Evolutionary conservation across 345 rosid genomes (phyloP).

Genomic region (Salix exigua): DNA sequence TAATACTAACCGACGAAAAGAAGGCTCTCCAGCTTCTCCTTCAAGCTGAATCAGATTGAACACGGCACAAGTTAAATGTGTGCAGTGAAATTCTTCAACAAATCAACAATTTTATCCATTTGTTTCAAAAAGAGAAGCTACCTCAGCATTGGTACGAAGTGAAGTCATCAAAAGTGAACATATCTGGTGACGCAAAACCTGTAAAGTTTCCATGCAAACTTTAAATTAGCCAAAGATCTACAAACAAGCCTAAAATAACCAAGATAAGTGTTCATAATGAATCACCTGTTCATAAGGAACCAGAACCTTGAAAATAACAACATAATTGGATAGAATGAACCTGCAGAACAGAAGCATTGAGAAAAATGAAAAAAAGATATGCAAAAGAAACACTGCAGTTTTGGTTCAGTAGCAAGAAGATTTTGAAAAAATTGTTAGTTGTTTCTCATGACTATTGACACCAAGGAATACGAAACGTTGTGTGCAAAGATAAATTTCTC

Average conservation of each 20-base stretch:
- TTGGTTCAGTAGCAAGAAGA: not conserved
- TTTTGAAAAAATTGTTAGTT: not conserved
- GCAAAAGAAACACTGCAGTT: too few relatives aligned
- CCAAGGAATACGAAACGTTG: not conserved
- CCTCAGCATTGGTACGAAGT: conserved; percentile 91
- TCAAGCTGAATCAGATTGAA: conserved; percentile 54
- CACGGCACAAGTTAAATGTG: conserved; percentile 9
- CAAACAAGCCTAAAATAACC: conserved; percentile 16
- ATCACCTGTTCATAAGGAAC: conserved; percentile 80
- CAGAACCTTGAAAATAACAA: conserved; percentile 66
- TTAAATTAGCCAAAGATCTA: conserved; percentile 25
- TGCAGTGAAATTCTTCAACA: not conserved
- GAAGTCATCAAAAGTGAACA: conserved; percentile 98
- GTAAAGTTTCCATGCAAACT: conserved; percentile 32
- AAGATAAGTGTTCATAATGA: conserved; percentile 4
- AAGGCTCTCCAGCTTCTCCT: conserved; percentile 96
- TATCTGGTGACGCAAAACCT: conserved; percentile 91
- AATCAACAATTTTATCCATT: not conserved
- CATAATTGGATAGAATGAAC: conserved; percentile 87
- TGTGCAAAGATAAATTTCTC: conserved; percentile 36
- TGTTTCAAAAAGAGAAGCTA: conserved; percentile 22
- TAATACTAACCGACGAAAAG: conserved; percentile 90
- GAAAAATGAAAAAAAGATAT: not conserved
- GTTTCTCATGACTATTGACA: not conserved
- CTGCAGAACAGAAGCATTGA: conserved; percentile 40